Evolutionary conservation across 2,329 filamentous ascomycete species (phyloP), one percentile per base, ranked within the genome.

Genomic region (Penicillium sp.): DNA sequence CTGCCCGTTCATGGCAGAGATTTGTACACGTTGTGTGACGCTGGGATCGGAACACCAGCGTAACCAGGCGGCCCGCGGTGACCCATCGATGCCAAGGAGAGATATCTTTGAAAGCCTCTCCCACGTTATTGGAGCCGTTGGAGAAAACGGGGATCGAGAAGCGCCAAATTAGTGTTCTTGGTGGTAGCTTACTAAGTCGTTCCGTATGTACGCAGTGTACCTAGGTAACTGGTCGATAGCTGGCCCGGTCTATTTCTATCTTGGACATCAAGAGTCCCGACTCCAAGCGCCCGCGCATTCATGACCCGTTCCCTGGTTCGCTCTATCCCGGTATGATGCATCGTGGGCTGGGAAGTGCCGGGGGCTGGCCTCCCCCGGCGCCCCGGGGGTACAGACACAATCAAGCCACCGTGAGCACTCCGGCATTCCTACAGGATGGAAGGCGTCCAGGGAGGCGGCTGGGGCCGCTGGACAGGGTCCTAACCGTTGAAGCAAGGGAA

Each of bases 51-150:
- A 52, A 41, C 29, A 32, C 6, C 7, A 10, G 19, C 17, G 20
- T 19, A 35, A 33, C 9, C 17, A 8, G 32, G 26, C 13, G 11
- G 26, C 16, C 16, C 13, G n/a, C 11, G 15, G 34, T 43, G 21
- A 14, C 14, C 25, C 25, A 10, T 36, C n/a, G 21, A 3, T 18
- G 23, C 25, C 13, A 13, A 28, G 8, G 28, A 27, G 28, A 34
- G 41, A 43, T 44, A 31, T 41, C 31, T 40, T 37, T 35, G 38
- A 43, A 23, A 17, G 20, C 36, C 38, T 35, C 36, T 30, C 29
- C 41, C 44, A 50, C 41, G 36, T 45, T 45, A 38, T 50, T 42
- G 48, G 50, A 34, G 33, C 43, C 48, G 40, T 47, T 51, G 42
- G 30, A 33, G 18, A 28, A 4, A 17, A 32, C 16, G 25, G 11